phyloP scores from a whole-genome alignment of 331 rosid species.

The Quercus phellos region DNA sequence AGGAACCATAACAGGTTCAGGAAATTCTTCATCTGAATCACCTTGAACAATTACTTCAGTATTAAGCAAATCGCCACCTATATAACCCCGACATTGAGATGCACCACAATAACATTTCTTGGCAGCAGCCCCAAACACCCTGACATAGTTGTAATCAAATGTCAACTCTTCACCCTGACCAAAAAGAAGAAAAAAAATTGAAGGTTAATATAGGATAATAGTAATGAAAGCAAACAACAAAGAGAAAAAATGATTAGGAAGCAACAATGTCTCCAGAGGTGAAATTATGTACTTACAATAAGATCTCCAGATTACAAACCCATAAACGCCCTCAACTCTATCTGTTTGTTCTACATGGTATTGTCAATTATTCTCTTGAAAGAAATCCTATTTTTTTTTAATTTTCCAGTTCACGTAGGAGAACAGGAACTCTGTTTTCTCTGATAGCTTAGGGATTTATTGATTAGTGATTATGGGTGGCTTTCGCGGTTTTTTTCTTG shows the following conservation, averaged over 20 bases:
- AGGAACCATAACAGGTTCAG: conserved; percentile 69
- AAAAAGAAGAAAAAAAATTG: conserved; percentile 12
- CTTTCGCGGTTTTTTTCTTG: too few species aligned
- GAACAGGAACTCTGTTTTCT: too few species aligned
- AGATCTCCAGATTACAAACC: background rate
- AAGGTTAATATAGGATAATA: conserved; percentile 19
- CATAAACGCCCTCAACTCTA: background rate
- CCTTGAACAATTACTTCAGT: conserved; percentile 67
- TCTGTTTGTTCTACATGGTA: background rate
- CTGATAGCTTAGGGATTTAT: too few species aligned
- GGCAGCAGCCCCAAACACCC: conserved; percentile 99
- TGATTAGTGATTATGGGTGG: too few species aligned
- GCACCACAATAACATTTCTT: conserved; percentile 90
- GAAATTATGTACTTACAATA: background rate
- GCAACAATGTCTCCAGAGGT: conserved; percentile 5
- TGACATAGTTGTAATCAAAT: conserved; percentile 96
- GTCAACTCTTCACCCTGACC: conserved; percentile 98
- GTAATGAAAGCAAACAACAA: conserved; percentile 4
- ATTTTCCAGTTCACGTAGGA: too few species aligned
- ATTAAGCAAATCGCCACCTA: conserved; percentile 82
- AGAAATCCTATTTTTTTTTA: background rate
- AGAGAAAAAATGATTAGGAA: conserved; percentile 1
- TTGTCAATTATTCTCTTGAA: background rate
- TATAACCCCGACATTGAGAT: conserved; percentile 76
- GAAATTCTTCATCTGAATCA: conserved; percentile 95